Evolutionary conservation across 106 monocot genomes (phyloP).

Genomic region (Vanilla planifolia): DNA sequence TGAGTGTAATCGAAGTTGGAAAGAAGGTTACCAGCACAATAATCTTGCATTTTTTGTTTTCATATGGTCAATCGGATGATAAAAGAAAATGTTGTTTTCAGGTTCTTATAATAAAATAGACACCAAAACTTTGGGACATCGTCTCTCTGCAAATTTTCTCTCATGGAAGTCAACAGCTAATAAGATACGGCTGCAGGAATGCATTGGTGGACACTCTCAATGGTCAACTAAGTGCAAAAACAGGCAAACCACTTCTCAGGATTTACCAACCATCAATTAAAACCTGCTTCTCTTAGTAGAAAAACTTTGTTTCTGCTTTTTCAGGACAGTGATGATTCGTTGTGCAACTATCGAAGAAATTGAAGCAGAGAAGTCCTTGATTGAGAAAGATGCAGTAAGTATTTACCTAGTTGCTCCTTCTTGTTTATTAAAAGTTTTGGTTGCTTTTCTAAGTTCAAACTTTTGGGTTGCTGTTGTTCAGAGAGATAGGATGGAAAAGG

Average conservation of each 20-base stretch:
- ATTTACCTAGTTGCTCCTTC: background rate
- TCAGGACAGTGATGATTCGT: constrained; percentile 39
- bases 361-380: constrained; percentile 70
- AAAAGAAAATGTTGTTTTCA: constrained; percentile 5
- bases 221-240: constrained; percentile 1
- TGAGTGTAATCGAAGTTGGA: no score
- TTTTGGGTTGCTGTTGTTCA: constrained; percentile 16
- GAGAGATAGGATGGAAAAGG: constrained; percentile 93
- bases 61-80: background rate
- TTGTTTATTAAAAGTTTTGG: background rate
- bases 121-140: background rate
- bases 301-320: constrained; percentile 12
- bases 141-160: background rate
- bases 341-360: constrained; percentile 93
- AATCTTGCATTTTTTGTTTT: no score
- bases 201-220: background rate
- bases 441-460: background rate
- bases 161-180: constrained; percentile 8
- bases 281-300: background rate
- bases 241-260: background rate
- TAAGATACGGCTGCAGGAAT: background rate
- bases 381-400: constrained; percentile 69
- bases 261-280: background rate
- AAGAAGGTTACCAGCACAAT: no score
- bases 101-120: background rate